Evolutionary conservation across 192 early-diverging fungal species (phyloP), one percentile per base, ranked within the genome.

Genomic region (Podila epigama): DNA sequence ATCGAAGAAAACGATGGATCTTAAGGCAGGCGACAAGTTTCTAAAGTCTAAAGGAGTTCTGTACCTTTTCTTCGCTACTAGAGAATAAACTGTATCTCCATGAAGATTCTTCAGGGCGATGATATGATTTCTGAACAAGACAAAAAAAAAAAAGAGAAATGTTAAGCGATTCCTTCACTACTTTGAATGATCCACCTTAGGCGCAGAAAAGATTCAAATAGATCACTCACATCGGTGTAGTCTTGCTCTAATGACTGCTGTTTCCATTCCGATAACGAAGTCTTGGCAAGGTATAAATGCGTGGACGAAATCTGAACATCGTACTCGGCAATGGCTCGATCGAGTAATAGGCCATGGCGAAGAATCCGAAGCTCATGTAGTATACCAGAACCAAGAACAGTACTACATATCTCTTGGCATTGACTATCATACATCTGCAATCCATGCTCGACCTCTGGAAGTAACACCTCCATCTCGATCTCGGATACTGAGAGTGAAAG

Each of bases 241-340:
- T 81, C 79, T 39, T 87, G 85, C 27, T 82, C 83, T 20, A 78
- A 29, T 8, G 73, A 64, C 8, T 72, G 48, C 2, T 18, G 60
- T n/a, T 72, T 68, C 85, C 85, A 87, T 62, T 84, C 83, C 9
- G 32, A 60, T 15, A 87, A 54, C 3, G 78, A 63, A 9, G 70
- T 64, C 8, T 68, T 62, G 15, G 68, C 70, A 25, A 69, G 39
- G 60, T 75, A 79, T 7, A 87, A 33, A 13, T 77, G 51, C 4
- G 77, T 87, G 27, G 75, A 73, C 1, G 85, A 73, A 22, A 83
- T 78, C 37, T 84, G 83, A 37, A 87, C 79, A 1, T 81, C 83
- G 67, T 84, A 87, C 25, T 82, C 69, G 2, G 62, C 58, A 15
- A 84, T 75, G 3, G 81, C 75, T 20, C 57, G 62, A 27, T 82